Evolutionary conservation across 2,329 filamentous ascomycete genomes (phyloP).

Genomic region (Cucurbitaria berberidis): DNA sequence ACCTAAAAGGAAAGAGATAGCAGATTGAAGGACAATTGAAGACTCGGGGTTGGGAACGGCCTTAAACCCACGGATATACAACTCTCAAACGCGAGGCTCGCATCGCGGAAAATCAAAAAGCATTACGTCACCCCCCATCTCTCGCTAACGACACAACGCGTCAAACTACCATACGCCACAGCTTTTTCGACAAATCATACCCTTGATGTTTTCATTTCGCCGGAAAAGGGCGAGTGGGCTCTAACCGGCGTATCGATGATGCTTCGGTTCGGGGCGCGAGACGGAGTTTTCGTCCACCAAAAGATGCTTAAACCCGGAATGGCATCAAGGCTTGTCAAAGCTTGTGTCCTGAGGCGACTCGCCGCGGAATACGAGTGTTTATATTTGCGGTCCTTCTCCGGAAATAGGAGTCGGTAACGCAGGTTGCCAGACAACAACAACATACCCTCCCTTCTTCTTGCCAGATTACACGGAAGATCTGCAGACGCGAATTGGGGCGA

Average conservation of each 20-base stretch:
- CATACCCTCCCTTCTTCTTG: not conserved
- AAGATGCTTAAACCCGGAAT: conserved; percentile 9
- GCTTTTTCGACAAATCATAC: not conserved
- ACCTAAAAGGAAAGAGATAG: too few species aligned
- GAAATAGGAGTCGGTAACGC: not conserved
- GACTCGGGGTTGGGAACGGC: not conserved
- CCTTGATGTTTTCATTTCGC: not conserved
- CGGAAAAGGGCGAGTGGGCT: too few species aligned
- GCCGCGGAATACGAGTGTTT: not conserved
- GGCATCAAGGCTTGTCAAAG: not conserved
- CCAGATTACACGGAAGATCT: not conserved
- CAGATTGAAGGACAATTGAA: not conserved
- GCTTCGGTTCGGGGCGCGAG: not conserved
- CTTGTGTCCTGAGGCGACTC: not conserved
- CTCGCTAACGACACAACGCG: not conserved
- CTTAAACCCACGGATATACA: not conserved
- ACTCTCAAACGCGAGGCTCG: not conserved
- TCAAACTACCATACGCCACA: not conserved
- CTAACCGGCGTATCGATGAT: conserved; percentile 6
- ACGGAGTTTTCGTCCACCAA: conserved; percentile 2
- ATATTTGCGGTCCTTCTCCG: not conserved
- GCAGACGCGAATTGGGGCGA: not conserved
- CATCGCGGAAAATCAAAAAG: too few species aligned
- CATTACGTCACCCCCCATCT: not conserved
- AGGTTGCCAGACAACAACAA: not conserved